Percentiles rank a stretch among this genome's conserved stretches.
Conservation (phyloP, 306 rosid species). For the Sphenostylis stenocarpa region DNA sequence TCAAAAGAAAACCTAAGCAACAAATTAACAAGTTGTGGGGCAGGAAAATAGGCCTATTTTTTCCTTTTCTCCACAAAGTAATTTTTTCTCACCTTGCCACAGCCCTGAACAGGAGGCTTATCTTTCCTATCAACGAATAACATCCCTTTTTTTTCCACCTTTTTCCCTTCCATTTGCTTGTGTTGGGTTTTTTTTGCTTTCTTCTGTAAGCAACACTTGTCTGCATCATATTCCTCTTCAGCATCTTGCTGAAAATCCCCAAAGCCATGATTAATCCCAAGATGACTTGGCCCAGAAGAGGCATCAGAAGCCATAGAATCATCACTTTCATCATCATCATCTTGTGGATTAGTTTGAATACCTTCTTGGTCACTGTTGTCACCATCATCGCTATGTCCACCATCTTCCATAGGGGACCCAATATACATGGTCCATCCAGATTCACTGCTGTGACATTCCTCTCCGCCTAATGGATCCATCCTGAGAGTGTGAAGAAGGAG, state of each 20-base stretch:
- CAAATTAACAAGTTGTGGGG: neutral
- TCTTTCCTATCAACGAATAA: slow-evolving; percentile 20
- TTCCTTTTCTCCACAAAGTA: slow-evolving; percentile 36
- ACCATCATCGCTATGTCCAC: slow-evolving; percentile 22
- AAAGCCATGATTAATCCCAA: slow-evolving; percentile 25
- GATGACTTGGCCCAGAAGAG: slow-evolving; percentile 78
- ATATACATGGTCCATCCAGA: slow-evolving; percentile 99
- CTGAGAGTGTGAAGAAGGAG: neutral
- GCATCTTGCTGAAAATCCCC: slow-evolving; percentile 3
- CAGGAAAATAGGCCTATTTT: slow-evolving; percentile 16
- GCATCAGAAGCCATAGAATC: slow-evolving; percentile 99
- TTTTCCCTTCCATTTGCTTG: slow-evolving; percentile 37
- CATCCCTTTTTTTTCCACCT: slow-evolving; percentile 40
- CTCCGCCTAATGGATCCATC: slow-evolving; percentile 72
- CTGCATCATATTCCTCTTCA: slow-evolving; percentile 29
- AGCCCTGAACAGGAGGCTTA: slow-evolving; percentile 38
- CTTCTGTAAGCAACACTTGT: slow-evolving; percentile 33
- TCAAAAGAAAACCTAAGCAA: slow-evolving; percentile 32
- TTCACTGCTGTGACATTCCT: slow-evolving; percentile 93
- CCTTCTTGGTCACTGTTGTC: neutral
- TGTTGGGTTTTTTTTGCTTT: slow-evolving; percentile 38
- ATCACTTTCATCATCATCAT: slow-evolving; percentile 68
- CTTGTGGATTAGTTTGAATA: slow-evolving; percentile 29
- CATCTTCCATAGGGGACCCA: slow-evolving; percentile 60
- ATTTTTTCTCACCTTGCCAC: slow-evolving; percentile 47